A percentile compares a stretch with the other conserved stretches of the same genome.
phyloP scores from a whole-genome alignment of 2,329 filamentous ascomycete genomes.

The Hypoxylon sp. region DNA sequence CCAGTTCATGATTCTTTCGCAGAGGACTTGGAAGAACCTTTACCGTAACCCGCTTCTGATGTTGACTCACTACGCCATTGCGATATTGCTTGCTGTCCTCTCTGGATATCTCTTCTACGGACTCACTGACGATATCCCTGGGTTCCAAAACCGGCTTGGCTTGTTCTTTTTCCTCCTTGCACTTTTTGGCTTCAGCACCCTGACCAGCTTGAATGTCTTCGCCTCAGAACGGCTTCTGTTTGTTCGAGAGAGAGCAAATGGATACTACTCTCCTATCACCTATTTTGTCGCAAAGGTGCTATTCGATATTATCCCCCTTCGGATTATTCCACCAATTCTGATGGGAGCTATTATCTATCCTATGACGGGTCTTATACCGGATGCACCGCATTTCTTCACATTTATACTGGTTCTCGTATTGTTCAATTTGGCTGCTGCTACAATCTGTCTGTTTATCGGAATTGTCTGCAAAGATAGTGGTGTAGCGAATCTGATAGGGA shows the following conservation, averaged over 20 bases:
- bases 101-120: constrained; percentile 97
- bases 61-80: constrained; percentile 98
- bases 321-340: constrained; percentile 92
- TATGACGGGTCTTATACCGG: constrained; percentile 93
- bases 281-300: constrained; percentile 97
- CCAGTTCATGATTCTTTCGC: constrained; percentile 91
- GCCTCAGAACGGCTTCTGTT: constrained; percentile 92
- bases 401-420: constrained; percentile 94
- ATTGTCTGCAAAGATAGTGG: constrained; percentile 93
- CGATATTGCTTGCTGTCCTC: constrained; percentile 92
- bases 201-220: constrained; percentile 95
- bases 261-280: constrained; percentile 93
- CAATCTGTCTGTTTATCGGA: constrained; percentile 95
- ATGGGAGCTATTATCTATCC: constrained; percentile 97
- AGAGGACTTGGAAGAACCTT: constrained; percentile 95
- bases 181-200: constrained; percentile 95
- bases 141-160: constrained; percentile 97
- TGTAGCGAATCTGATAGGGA: constrained; percentile 93
- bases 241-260: constrained; percentile 93
- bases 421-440: constrained; percentile 95
- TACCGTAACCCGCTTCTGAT: constrained; percentile 98
- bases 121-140: constrained; percentile 93
- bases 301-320: constrained; percentile 97
- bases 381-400: constrained; percentile 86
- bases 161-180: constrained; percentile 98